These are phyloP conservation scores for Dichomitus squalens DNA, from an alignment of 1,284 basidiomycete genomes.

Conservation along the genomic window DNA sequence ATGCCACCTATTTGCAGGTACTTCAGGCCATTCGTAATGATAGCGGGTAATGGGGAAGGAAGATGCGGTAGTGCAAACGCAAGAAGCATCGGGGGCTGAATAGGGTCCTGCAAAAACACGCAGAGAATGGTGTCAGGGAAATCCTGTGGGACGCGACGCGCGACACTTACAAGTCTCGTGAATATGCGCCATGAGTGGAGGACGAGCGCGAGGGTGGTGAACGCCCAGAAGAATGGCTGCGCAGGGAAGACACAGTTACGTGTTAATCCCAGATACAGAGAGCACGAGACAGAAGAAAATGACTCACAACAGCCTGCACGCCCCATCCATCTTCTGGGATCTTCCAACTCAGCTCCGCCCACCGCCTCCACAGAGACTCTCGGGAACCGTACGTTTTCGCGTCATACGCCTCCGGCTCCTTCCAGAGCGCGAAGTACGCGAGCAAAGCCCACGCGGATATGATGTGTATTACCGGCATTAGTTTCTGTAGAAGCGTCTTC, in stretches of 20 bases:
- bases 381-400: conserved; percentile 25
- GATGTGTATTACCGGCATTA: conserved; percentile 67
- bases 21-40: conserved; percentile 61
- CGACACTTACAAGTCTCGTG: conserved; percentile 58
- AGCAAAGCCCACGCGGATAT: conserved; percentile 63
- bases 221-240: conserved; percentile 81
- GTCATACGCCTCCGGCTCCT: conserved; percentile 53
- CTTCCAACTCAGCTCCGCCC: conserved; percentile 52
- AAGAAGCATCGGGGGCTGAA: conserved; percentile 60
- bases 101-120: conserved; percentile 48
- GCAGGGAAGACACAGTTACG: conserved; percentile 7
- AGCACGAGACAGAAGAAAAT: not conserved
- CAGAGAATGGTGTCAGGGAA: too few species aligned
- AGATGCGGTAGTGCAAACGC: conserved; percentile 63
- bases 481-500: conserved; percentile 55
- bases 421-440: conserved; percentile 67
- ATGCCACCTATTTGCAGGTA: conserved; percentile 67
- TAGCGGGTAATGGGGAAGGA: conserved; percentile 61
- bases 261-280: not conserved
- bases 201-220: conserved; percentile 67
- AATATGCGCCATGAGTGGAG: conserved; percentile 74
- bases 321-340: conserved; percentile 39
- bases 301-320: conserved; percentile 58
- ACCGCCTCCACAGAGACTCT: conserved; percentile 51
- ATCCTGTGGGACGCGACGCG: too few species aligned